Evolutionary conservation across 768 basidiomycete genomes (phyloP).

Genomic region (Lactarius psammicola): DNA sequence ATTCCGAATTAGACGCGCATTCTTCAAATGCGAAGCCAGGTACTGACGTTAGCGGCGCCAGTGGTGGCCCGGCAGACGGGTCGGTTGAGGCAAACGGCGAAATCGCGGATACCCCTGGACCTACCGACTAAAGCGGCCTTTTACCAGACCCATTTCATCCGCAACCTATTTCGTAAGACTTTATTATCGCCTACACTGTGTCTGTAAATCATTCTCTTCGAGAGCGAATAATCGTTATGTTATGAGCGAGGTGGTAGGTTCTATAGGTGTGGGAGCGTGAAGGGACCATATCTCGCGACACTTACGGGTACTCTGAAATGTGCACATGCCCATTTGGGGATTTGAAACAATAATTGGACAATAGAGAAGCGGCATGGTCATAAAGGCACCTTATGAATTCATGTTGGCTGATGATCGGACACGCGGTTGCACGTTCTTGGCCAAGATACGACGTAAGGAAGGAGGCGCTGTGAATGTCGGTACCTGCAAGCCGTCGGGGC

Average conservation of each 20-base stretch:
- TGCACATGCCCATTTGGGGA: neutral
- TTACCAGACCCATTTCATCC: neutral
- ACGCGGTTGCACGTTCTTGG: neutral
- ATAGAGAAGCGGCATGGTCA: neutral
- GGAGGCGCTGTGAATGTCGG: slow-evolving; percentile 6
- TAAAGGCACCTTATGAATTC: neutral
- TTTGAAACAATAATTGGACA: slow-evolving; percentile 3
- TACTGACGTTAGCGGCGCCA: slow-evolving; percentile 21
- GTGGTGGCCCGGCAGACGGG: slow-evolving; percentile 9
- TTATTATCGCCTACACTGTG: neutral
- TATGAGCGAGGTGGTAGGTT: neutral
- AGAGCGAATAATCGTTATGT: slow-evolving; percentile 4
- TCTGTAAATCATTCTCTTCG: slow-evolving; percentile 6
- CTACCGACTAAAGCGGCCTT: slow-evolving; percentile 2
- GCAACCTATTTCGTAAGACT: slow-evolving; percentile 13
- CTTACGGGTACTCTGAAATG: neutral
- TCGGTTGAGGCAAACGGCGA: slow-evolving; percentile 17
- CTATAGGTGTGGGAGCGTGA: neutral
- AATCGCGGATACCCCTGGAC: neutral
- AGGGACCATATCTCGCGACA: neutral
- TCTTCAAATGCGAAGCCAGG: slow-evolving; percentile 18
- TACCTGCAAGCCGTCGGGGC: neutral
- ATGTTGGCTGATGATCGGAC: neutral
- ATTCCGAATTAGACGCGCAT: slow-evolving; percentile 13
- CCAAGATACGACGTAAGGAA: neutral